Evolutionary conservation across 2,329 filamentous ascomycete species (phyloP), one percentile per base, ranked within the genome.

Genomic region (Hypoxylon sp.): DNA sequence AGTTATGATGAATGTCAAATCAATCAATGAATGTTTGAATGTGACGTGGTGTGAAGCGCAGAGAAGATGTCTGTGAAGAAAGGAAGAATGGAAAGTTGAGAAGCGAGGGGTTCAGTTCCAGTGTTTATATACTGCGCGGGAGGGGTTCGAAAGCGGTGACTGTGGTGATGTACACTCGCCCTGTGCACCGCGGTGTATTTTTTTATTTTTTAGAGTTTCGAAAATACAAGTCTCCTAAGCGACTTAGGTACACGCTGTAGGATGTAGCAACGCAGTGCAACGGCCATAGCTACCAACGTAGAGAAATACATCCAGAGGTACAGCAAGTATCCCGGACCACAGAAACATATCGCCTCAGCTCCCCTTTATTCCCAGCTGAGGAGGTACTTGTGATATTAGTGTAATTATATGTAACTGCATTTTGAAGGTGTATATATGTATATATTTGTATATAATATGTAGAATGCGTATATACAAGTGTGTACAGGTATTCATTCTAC

Each of bases 81-180:
- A 48, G n/a, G 58, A 59, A 35, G 39, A 44, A 60, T 31, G 29
- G 29, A 31, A 31, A 31, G 29, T 31, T 31, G 29, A 9, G 29
- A 8, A 1, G 29, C 2, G 29, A 31, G 6, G 29, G 5, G 29
- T 31, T 31, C 29, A 31, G 29, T 31, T 31, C 29, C 29, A 8
- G 6, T 31, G 29, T 31, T 31, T 31, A 31, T 31, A 31, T 31
- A 31, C 4, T 9, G 22, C 24, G 39, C 24, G n/a, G 31, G 26
- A 24, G 10, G 26, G 5, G 10, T 5, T 1, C 35, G 35, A 39
- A 39, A 14, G 35, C 35, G 35, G 35, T 39, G 35, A 39, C 35
- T n/a, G 29, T 31, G 6, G 5, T 31, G 29, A 31, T 31, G 5
- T 31, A 6, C 29, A 31, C 29, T 9, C 29, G 29, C 29, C 29